Conservation (phyloP, 495 filamentous ascomycete species). For the Talaromyces proteolyticus region DNA sequence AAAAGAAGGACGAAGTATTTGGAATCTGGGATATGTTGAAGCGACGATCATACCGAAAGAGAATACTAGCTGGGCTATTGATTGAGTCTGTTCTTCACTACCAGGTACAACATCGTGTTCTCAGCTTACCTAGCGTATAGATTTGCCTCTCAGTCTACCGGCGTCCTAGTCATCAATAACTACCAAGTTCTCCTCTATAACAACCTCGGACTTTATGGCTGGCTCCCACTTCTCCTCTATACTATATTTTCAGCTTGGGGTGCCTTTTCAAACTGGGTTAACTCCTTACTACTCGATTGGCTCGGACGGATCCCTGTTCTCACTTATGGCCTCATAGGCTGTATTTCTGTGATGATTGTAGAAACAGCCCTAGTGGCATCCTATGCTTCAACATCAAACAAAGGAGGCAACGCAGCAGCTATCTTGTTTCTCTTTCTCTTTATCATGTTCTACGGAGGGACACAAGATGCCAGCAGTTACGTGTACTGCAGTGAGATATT, state of each 20-base stretch:
- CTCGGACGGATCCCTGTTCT: constrained; percentile 27
- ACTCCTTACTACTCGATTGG: constrained; percentile 26
- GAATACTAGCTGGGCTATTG: not conserved
- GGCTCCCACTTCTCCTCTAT: constrained; percentile 25
- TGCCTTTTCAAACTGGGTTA: constrained; percentile 19
- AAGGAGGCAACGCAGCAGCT: constrained; percentile 18
- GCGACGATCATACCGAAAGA: not conserved
- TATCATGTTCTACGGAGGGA: constrained; percentile 16
- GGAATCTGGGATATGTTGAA: not conserved
- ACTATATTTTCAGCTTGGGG: constrained; percentile 5
- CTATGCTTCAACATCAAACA: constrained; percentile 22
- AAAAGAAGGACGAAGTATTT: not conserved
- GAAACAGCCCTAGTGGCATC: constrained; percentile 18
- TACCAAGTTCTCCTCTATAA: constrained; percentile 14
- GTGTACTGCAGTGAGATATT: constrained; percentile 36
- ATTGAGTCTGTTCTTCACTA: not conserved
- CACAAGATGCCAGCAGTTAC: constrained; percentile 29
- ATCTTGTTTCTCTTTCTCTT: constrained; percentile 34
- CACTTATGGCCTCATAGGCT: constrained; percentile 23
- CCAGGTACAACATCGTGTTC: not conserved
- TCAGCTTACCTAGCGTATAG: not conserved
- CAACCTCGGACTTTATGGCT: constrained; percentile 11
- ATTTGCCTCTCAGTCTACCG: constrained; percentile 8
- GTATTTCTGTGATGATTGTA: constrained; percentile 19
- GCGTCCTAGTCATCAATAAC: constrained; percentile 10